Evolutionary conservation across 2,329 filamentous ascomycete species (phyloP), one percentile per base, ranked within the genome.

Genomic region (Teratosphaeriaceae sp.): DNA sequence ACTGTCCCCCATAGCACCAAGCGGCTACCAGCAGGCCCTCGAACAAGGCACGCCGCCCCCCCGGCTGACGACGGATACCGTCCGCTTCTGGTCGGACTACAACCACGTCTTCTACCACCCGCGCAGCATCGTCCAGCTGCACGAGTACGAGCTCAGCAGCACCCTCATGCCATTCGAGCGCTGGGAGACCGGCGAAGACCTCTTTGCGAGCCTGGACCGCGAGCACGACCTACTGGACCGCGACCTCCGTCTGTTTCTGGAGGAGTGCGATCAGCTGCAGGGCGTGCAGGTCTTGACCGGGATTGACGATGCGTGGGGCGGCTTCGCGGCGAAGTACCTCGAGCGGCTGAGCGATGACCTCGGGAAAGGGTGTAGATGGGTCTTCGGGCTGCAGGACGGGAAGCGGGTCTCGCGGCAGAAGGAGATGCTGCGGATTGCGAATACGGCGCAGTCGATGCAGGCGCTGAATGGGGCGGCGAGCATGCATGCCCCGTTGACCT

Each of bases 51-150:
- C 76, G 4, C 64, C 76, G 2, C 73, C 82, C 5, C 77, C 84
- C 0, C 68, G 72, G 40, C 73, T 95, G 16, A 83, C 75, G 1
- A 73, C 80, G 1, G 76, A 80, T 5, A 76, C 78, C 9, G 85
- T 97, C n/a, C 79, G 88, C 42, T 97, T 92, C 68, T 98, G 92
- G 90, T 94, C 88, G 23, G 92, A 98, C 65, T 97, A 88, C 65
- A 94, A 87, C 54, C 80, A 88, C 20, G 78, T 92, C n/a, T 98
- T 81, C 65, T 96, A 85, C 61, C 89, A 97, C 61, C 92, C 92
- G 7, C 80, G 79, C 42, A 95, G 88, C 11, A 78, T 95, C 42
- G 74, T 94, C 8, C 89, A 94, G 60, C 72, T 97, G 12, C 85
- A 85, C 59, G 88, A 96, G 58, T 94, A 86, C 58, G 87, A 94